Conservation (phyloP, 2,329 filamentous ascomycete genomes). For the Xylaria arbuscula region DNA sequence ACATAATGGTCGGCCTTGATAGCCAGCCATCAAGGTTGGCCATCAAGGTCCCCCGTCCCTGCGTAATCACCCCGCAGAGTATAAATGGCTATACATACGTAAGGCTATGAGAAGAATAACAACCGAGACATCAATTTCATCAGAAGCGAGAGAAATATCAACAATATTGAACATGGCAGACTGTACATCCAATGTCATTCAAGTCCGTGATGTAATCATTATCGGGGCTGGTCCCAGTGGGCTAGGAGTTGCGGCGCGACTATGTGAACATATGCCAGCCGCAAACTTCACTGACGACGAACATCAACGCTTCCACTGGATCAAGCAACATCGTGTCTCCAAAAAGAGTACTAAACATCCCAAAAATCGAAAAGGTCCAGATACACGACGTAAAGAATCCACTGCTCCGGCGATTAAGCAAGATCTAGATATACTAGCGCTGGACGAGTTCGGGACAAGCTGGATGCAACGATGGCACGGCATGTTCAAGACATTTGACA, state of each 20-base stretch:
- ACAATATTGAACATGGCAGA: slow-evolving; percentile 32
- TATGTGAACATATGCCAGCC: slow-evolving; percentile 78
- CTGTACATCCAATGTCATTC: slow-evolving; percentile 39
- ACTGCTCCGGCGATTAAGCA: slow-evolving; percentile 36
- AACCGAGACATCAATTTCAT: background rate
- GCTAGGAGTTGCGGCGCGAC: slow-evolving; percentile 76
- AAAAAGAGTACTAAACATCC: slow-evolving; percentile 65
- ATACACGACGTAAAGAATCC: slow-evolving; percentile 49
- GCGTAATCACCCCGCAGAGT: background rate
- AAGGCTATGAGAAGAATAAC: slow-evolving; percentile 15
- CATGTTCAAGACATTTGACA: slow-evolving; percentile 75
- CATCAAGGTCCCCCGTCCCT: slow-evolving; percentile 30
- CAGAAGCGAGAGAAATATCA: slow-evolving; percentile 8
- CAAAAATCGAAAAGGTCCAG: slow-evolving; percentile 56
- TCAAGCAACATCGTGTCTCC: slow-evolving; percentile 68
- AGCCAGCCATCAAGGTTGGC: slow-evolving; percentile 33
- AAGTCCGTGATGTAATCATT: slow-evolving; percentile 74
- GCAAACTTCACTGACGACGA: slow-evolving; percentile 87
- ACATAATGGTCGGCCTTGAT: background rate
- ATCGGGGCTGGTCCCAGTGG: slow-evolving; percentile 81
- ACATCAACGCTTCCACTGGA: slow-evolving; percentile 83
- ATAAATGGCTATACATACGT: too few relatives aligned
- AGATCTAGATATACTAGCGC: slow-evolving; percentile 64
- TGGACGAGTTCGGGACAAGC: slow-evolving; percentile 70
- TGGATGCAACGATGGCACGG: slow-evolving; percentile 80